Base-by-base conservation (phyloP, 495 filamentous ascomycete genomes). In the Neurospora sp. region DNA sequence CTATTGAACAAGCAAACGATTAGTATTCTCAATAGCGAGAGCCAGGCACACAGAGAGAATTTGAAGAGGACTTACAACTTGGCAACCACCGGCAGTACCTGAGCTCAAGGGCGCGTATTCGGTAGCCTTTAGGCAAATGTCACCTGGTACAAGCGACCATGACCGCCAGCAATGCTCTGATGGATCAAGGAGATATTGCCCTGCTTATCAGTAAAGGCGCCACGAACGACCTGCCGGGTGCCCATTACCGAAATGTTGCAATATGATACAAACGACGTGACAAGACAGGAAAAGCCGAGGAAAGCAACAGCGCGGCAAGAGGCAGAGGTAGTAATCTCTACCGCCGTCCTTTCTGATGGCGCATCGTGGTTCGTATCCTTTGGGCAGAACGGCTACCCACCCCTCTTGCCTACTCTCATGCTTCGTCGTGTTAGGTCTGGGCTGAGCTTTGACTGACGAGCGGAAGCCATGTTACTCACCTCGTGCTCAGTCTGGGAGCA, bases 81-180 rank as follows among this genome's bases (percentile, higher is more conserved):
- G n/a, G 42, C 18, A 46, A 46, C 8, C 96, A 80, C 96, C 96
- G 23, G 96, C 96, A 72, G 88, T 27, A 10, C 39, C 39, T 40
- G 39, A 40, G 39, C 39, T 40, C 39, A 40, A 40, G 11, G 39
- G 11, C 39, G 39, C 39, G 11, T 40, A 40, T 40, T 40, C 39
- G 11, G 39, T 40, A 12, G 39, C 11, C 11, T 40, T 40, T 4
- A 40, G 39, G 11, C 10, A 40, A 40, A 11, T 40, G 3, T 40
- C 39, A 12, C 39, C 39, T 40, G 39, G 39, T 12, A 40, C 11
- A 40, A 40, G 39, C 39, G 11, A 40, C 1, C 39, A 44, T 44
- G 27, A 27, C 27, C 27, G 90, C 96, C 96, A 74, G 96, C 92
- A 18, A 99, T 72, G 46, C 98, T 76, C 83, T 99, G 96, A 75